phyloP scores from a whole-genome alignment of 2,329 filamentous ascomycete species.

The Aspergillus sp. region DNA sequence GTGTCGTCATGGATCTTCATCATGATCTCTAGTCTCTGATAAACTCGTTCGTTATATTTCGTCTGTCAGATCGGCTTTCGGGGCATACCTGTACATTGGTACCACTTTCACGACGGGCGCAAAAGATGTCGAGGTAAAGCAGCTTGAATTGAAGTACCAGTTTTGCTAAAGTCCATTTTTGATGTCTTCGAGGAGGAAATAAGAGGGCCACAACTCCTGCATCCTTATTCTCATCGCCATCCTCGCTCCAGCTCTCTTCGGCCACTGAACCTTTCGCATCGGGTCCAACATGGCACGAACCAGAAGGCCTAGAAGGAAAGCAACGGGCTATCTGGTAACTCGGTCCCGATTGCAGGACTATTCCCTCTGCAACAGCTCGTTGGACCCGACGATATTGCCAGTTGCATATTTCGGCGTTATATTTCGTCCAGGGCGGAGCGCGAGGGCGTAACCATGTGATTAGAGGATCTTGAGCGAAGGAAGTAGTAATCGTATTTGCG shows the following conservation, averaged over 20 bases:
- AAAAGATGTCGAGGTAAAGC: conserved; percentile 18
- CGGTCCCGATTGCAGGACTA: conserved; percentile 20
- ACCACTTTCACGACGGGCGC: conserved; percentile 16
- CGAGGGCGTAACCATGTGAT: conserved; percentile 29
- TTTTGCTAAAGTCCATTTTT: conserved; percentile 17
- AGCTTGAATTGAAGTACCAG: conserved; percentile 17
- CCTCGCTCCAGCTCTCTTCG: background rate
- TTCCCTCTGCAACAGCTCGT: conserved; percentile 20
- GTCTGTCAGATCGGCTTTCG: background rate
- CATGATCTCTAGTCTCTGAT: conserved; percentile 20
- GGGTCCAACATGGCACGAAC: background rate
- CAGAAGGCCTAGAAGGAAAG: conserved; percentile 6
- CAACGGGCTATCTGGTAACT: conserved; percentile 12
- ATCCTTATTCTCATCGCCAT: conserved; percentile 5
- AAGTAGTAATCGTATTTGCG: conserved; percentile 23
- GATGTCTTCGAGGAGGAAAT: conserved; percentile 19
- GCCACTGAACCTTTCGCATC: background rate
- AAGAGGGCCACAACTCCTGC: conserved; percentile 24
- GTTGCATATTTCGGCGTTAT: conserved; percentile 9
- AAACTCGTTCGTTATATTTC: background rate
- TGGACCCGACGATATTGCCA: conserved; percentile 31
- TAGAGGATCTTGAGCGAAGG: conserved; percentile 29
- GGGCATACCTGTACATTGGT: conserved; percentile 17
- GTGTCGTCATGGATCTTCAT: conserved; percentile 13
- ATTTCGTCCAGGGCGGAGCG: conserved; percentile 17